Evolutionary conservation across 2,329 filamentous ascomycete species (phyloP), one percentile per base, ranked within the genome.

Genomic region (Ascomycota sp.): DNA sequence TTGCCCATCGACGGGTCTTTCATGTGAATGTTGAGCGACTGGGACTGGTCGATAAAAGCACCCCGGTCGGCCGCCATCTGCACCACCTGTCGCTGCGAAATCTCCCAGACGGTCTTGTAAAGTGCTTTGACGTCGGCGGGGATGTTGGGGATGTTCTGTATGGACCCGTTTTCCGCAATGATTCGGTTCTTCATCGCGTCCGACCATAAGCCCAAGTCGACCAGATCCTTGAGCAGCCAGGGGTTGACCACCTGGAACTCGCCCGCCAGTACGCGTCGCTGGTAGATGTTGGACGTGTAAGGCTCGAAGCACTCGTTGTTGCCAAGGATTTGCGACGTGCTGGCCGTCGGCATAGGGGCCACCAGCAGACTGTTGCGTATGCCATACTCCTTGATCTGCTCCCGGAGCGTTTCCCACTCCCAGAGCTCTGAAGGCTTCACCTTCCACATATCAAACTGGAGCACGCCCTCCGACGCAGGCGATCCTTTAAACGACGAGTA

Each of bases 121-220:
- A 98, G 69, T 24, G 76, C 74, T 65, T 98, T 98, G 65, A 92
- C 78, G 43, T 98, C 89, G 21, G 78, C 71, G 10, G 89, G 86
- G 38, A 98, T 94, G 58, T 91, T 95, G 49, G 86, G 80, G 38
- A 98, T 86, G 56, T 89, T 86, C 56, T 95, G 89, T 32, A 98
- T 78, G 13, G 86, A 95, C 40, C 89, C 89, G 41, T 81, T 81
- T 37, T 94, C 86, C 33, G 89, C 78, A 47, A 98, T 98, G 65
- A 98, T 98, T 45, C 89, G 83, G 66, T 98, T 98, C 75, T 98
- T 98, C 89, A 98, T 98, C 61, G 83, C 82, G 58, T 98, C 86
- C 28, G 86, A 94, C 89, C 89, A 98, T 27, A 98, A 67, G 36
- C 89, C 89, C 62, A 94, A 80, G 49, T 98, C 89, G 42, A 98